phyloP scores from a whole-genome alignment of 2,329 filamentous ascomycete species.

The Pseudocercospora fuligena region DNA sequence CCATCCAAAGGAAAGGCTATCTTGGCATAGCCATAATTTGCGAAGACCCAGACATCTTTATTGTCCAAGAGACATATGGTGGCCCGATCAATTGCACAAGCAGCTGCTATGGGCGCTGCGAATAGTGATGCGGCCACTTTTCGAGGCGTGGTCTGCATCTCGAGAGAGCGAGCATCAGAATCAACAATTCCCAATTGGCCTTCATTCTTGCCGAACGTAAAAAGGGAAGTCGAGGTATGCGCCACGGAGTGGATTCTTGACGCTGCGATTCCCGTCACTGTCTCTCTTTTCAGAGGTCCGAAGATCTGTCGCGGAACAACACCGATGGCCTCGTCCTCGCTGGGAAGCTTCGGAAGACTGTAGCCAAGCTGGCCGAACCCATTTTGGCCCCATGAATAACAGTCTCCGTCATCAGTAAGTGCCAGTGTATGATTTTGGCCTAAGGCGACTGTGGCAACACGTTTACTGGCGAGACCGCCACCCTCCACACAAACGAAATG shows the following conservation, averaged over 20 bases:
- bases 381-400: conserved; percentile 95
- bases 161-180: conserved; percentile 88
- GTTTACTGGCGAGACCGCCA: conserved; percentile 73
- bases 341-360: conserved; percentile 68
- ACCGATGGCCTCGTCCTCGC: conserved; percentile 84
- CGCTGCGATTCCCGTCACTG: conserved; percentile 79
- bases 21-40: conserved; percentile 93
- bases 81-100: conserved; percentile 87
- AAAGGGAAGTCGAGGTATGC: conserved; percentile 79
- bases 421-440: conserved; percentile 92
- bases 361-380: conserved; percentile 86
- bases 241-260: conserved; percentile 91
- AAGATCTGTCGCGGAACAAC: conserved; percentile 85
- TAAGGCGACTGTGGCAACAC: conserved; percentile 76
- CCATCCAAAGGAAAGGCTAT: conserved; percentile 80
- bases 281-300: conserved; percentile 85
- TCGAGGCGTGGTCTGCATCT: conserved; percentile 79
- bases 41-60: conserved; percentile 89
- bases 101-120: conserved; percentile 71
- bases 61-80: conserved; percentile 85
- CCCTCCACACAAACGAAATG: conserved; percentile 81
- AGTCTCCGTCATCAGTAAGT: conserved; percentile 81
- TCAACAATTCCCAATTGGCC: conserved; percentile 94
- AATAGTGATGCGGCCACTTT: conserved; percentile 88
- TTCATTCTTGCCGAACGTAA: conserved; percentile 93